These are phyloP conservation scores for Rhizoctonia solani DNA, from an alignment of 1,284 basidiomycete species.

Conservation along the genomic window DNA sequence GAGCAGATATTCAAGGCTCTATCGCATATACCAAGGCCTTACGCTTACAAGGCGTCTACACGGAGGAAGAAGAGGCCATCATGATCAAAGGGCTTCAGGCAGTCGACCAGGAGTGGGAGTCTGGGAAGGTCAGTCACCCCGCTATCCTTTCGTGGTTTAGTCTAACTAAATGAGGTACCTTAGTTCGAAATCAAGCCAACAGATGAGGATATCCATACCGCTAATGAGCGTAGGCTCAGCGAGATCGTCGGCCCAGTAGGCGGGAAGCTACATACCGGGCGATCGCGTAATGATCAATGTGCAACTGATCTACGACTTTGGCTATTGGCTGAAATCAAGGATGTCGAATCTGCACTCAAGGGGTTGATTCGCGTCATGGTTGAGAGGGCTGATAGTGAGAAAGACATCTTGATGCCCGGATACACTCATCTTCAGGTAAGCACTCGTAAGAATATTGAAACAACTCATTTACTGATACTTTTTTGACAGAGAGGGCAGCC, in stretches of 20 bases:
- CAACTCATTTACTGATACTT: neutral
- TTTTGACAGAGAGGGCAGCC: constrained; percentile 84
- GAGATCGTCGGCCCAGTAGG: constrained; percentile 91
- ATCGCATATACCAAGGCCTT: constrained; percentile 94
- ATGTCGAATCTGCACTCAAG: constrained; percentile 73
- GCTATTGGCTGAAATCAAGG: constrained; percentile 80
- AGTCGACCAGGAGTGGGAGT: constrained; percentile 86
- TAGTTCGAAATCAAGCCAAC: constrained; percentile 77
- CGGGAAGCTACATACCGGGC: constrained; percentile 94
- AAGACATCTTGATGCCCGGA: constrained; percentile 88
- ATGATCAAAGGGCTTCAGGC: constrained; percentile 78
- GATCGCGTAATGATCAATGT: constrained; percentile 96
- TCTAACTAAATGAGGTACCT: constrained; percentile 29
- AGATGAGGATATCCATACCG: constrained; percentile 99
- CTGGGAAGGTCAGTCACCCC: constrained; percentile 56
- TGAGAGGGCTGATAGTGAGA: constrained; percentile 89
- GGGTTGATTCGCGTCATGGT: constrained; percentile 86
- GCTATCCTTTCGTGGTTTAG: neutral
- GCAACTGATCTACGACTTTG: constrained; percentile 97
- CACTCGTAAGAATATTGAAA: constrained; percentile 4
- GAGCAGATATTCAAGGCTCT: constrained; percentile 89
- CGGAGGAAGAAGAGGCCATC: constrained; percentile 69
- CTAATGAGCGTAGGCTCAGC: constrained; percentile 92
- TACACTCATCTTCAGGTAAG: constrained; percentile 95
- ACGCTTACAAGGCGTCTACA: constrained; percentile 77